Conservation (phyloP, 1,139 yeast genomes). For the Magnusiomyces starmeri region DNA sequence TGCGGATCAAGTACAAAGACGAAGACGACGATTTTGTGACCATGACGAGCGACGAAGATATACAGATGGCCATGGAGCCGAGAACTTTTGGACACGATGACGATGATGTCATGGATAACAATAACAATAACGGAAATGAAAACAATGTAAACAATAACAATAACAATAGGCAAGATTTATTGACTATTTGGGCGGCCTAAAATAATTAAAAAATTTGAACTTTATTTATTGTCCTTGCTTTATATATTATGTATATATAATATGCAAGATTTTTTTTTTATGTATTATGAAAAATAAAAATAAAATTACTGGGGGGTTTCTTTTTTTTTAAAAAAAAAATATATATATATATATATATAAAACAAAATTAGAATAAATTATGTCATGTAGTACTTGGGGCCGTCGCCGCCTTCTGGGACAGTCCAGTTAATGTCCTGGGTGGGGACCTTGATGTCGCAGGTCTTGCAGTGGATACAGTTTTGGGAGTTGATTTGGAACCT, state of each 20-base stretch:
- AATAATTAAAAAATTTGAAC: background rate
- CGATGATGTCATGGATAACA: background rate
- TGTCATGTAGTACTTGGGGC: conserved; percentile 86
- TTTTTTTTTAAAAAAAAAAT: background rate
- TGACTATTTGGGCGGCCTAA: background rate
- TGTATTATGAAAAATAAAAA: background rate
- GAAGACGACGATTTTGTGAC: conserved; percentile 94
- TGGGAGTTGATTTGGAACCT: conserved; percentile 89
- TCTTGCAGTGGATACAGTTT: conserved; percentile 95
- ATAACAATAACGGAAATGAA: background rate
- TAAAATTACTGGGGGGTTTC: background rate
- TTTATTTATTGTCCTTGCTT: background rate
- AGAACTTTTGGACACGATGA: background rate
- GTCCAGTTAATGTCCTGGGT: conserved; percentile 91
- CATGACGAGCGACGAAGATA: conserved; percentile 76
- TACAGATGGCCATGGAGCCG: conserved; percentile 39
- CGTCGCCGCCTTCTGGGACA: conserved; percentile 98
- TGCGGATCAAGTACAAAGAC: conserved; percentile 73
- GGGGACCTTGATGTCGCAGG: conserved; percentile 96
- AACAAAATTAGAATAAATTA: conserved; percentile 25
- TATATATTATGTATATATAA: background rate
- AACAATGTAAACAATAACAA: background rate
- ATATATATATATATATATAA: background rate
- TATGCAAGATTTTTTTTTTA: background rate
- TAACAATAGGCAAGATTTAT: background rate